phyloP scores from a whole-genome alignment of 768 basidiomycete species.

The Calocybe indica region DNA sequence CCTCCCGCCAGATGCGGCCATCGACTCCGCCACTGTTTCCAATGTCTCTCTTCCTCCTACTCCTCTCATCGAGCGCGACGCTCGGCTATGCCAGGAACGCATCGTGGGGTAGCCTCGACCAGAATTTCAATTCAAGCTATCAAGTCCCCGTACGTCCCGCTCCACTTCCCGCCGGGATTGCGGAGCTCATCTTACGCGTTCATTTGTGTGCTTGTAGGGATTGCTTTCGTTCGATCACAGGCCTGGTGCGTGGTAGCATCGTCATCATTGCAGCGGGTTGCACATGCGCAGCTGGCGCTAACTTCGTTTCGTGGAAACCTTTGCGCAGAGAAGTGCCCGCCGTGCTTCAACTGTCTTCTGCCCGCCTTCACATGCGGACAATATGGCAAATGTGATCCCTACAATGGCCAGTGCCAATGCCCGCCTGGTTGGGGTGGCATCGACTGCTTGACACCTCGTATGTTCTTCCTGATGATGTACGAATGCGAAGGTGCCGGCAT shows the following conservation, averaged over 20 bases:
- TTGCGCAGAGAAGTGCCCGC: conserved; percentile 57
- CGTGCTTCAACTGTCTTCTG: conserved; percentile 95
- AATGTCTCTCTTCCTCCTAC: conserved; percentile 1
- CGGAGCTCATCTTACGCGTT: not conserved
- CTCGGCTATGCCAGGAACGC: conserved; percentile 7
- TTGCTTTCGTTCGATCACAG: not conserved
- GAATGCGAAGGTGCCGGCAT: not conserved
- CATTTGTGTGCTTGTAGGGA: conserved; percentile 6
- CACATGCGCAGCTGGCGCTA: no score
- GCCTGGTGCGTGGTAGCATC: no score
- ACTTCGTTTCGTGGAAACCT: not conserved
- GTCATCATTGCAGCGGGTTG: no score
- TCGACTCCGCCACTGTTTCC: not conserved
- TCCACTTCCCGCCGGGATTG: no score
- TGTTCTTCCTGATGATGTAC: conserved; percentile 26
- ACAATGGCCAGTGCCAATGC: conserved; percentile 94
- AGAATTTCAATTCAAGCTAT: conserved; percentile 10
- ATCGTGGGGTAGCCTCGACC: conserved; percentile 1
- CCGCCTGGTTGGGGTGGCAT: conserved; percentile 97
- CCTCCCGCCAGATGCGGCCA: no score
- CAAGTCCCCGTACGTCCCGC: conserved; percentile 10
- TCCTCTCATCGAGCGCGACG: conserved; percentile 1
- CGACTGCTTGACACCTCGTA: conserved; percentile 90
- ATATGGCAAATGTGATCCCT: conserved; percentile 84
- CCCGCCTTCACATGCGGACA: conserved; percentile 92